phyloP scores from a whole-genome alignment of 2,329 filamentous ascomycete species.

The Aspergillus niger region DNA sequence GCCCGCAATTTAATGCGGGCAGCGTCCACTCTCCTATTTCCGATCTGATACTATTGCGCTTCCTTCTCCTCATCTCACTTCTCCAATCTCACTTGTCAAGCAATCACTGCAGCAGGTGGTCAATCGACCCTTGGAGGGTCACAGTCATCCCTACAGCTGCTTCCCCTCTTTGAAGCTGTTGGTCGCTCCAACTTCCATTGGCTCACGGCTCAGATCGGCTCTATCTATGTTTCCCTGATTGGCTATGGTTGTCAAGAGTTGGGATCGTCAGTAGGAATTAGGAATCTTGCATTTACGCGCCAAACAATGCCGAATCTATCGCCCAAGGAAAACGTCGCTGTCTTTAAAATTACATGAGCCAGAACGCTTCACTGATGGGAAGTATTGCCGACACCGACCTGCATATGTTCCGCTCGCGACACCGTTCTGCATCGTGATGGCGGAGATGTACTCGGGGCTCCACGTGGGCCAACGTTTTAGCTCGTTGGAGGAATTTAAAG shows the following conservation, averaged over 20 bases:
- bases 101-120: background rate
- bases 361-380: conserved; percentile 30
- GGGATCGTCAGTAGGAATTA: background rate
- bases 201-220: background rate
- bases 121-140: background rate
- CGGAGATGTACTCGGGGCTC: conserved; percentile 44
- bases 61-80: background rate
- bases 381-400: conserved; percentile 19
- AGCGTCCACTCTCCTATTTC: conserved; percentile 2
- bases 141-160: background rate
- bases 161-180: background rate
- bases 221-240: conserved; percentile 7
- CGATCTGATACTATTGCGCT: background rate
- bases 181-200: background rate
- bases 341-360: background rate
- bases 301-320: conserved; percentile 18
- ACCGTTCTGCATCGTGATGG: conserved; percentile 29
- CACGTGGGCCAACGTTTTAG: conserved; percentile 42
- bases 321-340: background rate
- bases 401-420: conserved; percentile 17
- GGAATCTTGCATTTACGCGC: background rate
- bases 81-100: background rate
- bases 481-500: conserved; percentile 44
- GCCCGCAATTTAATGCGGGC: conserved; percentile 4
- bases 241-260: background rate